A percentile compares a stretch with the other conserved stretches of the same genome.
Conservation (phyloP, 163 green algal genomes). For the Smithsoniella earleae region DNA sequence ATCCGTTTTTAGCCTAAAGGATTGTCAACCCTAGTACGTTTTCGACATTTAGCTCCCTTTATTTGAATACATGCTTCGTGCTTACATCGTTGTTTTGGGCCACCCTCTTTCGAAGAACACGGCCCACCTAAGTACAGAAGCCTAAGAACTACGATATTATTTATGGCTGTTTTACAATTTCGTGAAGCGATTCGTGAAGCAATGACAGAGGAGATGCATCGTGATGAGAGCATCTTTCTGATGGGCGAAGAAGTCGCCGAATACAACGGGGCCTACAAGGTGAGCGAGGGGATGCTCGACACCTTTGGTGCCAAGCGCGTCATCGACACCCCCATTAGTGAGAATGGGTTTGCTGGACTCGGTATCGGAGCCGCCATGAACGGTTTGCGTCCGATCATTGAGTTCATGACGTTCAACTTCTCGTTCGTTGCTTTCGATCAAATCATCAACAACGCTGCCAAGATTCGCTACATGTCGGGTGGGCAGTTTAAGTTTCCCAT, state of each 20-base stretch:
- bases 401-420: constrained; percentile 99
- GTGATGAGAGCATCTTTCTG: constrained; percentile 90
- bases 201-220: constrained; percentile 91
- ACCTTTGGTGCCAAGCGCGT: constrained; percentile 92
- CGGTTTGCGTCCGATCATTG: constrained; percentile 81
- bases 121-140: too few relatives aligned
- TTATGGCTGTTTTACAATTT: too few relatives aligned
- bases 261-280: constrained; percentile 99
- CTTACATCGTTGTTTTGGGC: too few relatives aligned
- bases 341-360: constrained; percentile 94
- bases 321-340: constrained; percentile 97
- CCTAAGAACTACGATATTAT: too few relatives aligned
- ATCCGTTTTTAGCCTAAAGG: too few relatives aligned
- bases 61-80: too few relatives aligned
- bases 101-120: too few relatives aligned
- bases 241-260: constrained; percentile 97
- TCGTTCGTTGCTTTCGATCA: constrained; percentile 97
- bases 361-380: constrained; percentile 83
- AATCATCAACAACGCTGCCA: constrained; percentile 96
- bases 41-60: too few relatives aligned
- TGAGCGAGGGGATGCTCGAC: constrained; percentile 74
- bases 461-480: constrained; percentile 97
- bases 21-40: too few relatives aligned
- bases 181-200: constrained; percentile 93
- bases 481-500: constrained; percentile 85